Evolutionary conservation across 1,284 basidiomycete genomes (phyloP).

Genomic region (Cryptococcus wingfieldii): DNA sequence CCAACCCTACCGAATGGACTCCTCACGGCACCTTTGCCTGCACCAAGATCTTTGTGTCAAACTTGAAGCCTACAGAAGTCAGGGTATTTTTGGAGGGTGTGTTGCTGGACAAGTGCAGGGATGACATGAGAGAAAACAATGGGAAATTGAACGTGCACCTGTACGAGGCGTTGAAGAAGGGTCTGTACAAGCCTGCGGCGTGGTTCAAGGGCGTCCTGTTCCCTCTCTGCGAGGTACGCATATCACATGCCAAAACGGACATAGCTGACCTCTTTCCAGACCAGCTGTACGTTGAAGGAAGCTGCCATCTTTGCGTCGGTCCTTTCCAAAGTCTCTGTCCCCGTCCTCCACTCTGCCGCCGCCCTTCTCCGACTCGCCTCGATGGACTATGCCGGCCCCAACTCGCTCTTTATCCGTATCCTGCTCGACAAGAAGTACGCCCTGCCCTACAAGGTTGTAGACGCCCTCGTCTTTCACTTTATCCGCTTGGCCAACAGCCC

Average conservation of each 20-base stretch:
- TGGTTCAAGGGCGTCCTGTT: slow-evolving; percentile 99
- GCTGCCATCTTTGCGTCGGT: slow-evolving; percentile 92
- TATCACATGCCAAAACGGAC: neutral
- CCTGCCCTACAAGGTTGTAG: slow-evolving; percentile 95
- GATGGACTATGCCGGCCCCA: slow-evolving; percentile 96
- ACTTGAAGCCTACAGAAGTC: slow-evolving; percentile 93
- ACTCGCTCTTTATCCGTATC: slow-evolving; percentile 94
- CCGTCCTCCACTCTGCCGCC: slow-evolving; percentile 92
- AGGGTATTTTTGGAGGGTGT: slow-evolving; percentile 91
- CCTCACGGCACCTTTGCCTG: slow-evolving; percentile 92
- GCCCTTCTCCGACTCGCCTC: slow-evolving; percentile 87
- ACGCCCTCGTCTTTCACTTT: slow-evolving; percentile 96
- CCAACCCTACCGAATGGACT: slow-evolving; percentile 88
- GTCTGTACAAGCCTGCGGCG: slow-evolving; percentile 93
- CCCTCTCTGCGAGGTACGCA: slow-evolving; percentile 79
- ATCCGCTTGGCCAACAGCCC: slow-evolving; percentile 90
- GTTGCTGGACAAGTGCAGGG: slow-evolving; percentile 81
- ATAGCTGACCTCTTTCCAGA: slow-evolving; percentile 43
- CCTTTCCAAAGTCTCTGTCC: slow-evolving; percentile 84
- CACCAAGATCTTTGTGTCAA: slow-evolving; percentile 92
- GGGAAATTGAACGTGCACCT: slow-evolving; percentile 90
- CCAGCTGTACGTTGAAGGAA: slow-evolving; percentile 86
- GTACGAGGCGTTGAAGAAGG: slow-evolving; percentile 86
- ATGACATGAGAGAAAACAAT: slow-evolving; percentile 70
- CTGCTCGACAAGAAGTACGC: slow-evolving; percentile 98